Base-by-base conservation (phyloP, 805 yeast genomes). In the Jamesozyma piceae region DNA sequence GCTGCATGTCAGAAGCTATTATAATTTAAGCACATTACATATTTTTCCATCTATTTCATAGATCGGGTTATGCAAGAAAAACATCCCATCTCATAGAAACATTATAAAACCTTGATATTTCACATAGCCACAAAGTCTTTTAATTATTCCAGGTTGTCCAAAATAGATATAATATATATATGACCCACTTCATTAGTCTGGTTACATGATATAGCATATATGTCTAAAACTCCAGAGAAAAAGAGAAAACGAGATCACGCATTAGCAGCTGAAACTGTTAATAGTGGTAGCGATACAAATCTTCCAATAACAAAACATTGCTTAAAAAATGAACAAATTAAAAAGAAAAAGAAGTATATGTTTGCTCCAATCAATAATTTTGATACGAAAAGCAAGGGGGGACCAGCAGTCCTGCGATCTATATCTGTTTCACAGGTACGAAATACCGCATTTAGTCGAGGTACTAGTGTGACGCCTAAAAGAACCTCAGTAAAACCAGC, bases 391-490 rank as follows among this genome's bases (percentile, higher is more conserved):
- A 21, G 28, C 9, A 43, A 41, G 8, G 37, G 37, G 9, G 51
- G 45, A 21, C 24, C 45, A 5, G 41, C 43, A 14, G 53, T 56
- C 3, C 41, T 61, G 19, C 47, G 49, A 35, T 54, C 65, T 3
- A 55, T 59, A 15, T 51, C 64, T 10, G 57, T 56, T 5, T 54
- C 64, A 3, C 61, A 58, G 37, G 49, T 60, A 3, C 45, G 63
- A 42, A 57, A 57, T 44, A 53, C 51, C 2, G 45, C 47, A 17
- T 31, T 21, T 31, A 30, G 4, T n/a, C 43, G 37, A 11, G 43
- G 28, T 18, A 26, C 26, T 4, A 31, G 27, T 3, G 11, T 31
- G 3, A 18, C 24, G 8, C 38, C 32, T 13, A 17, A 15, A 2
- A 11, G 5, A 9, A 33, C 31, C 8, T 5, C 14, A 3, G 24